Evolutionary conservation across 2,329 filamentous ascomycete species (phyloP).

Genomic region (Penicillium aurantiogriseum): DNA sequence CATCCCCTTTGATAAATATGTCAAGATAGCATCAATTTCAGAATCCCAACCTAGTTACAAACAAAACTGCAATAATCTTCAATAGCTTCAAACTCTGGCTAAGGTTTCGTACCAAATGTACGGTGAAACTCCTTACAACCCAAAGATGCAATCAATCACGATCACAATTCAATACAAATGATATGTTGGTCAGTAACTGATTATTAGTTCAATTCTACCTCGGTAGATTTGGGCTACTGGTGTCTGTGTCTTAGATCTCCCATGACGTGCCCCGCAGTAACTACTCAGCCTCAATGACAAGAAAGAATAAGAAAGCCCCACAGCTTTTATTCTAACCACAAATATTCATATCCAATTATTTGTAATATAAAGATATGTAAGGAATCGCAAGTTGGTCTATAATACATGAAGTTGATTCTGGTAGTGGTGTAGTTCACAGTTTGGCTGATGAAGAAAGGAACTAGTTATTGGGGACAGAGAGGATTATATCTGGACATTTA

Average conservation of each 20-base stretch:
- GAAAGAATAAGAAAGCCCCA: not conserved
- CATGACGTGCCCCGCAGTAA: not conserved
- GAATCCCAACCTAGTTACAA: not conserved
- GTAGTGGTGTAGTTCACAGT: not conserved
- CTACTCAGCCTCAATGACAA: not conserved
- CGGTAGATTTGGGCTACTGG: not conserved
- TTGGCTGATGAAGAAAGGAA: not conserved
- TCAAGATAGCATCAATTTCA: not conserved
- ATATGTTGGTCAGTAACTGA: not conserved
- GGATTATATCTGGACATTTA: not conserved
- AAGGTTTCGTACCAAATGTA: not conserved
- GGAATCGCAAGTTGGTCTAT: not conserved
- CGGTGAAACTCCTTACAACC: not conserved
- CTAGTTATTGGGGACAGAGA: not conserved
- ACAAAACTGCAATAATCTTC: not conserved
- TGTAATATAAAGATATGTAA: not conserved
- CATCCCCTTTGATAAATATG: no score
- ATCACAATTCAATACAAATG: not conserved
- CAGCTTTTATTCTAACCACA: not conserved
- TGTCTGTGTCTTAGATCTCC: not conserved
- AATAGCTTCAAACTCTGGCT: not conserved
- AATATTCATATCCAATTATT: not conserved
- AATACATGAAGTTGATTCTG: not conserved
- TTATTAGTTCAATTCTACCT: not conserved
- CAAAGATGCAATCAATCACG: not conserved